Percentiles rank a stretch among this genome's conserved stretches.
phyloP scores from a whole-genome alignment of 129 eudicot species.

The Centella asiatica region DNA sequence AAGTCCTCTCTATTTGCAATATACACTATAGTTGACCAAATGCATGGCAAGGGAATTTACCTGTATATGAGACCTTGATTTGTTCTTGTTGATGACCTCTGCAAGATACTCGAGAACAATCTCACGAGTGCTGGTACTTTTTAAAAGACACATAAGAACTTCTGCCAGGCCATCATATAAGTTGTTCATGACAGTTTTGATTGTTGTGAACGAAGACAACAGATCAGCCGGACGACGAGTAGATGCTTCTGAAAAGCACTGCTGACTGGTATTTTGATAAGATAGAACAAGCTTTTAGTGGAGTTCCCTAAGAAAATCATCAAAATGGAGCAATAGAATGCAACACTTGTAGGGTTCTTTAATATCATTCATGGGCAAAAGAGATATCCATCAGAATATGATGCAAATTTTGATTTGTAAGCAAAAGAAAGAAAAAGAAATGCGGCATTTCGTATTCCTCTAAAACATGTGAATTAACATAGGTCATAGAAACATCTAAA shows the following conservation, averaged over 20 bases:
- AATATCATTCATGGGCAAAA: background rate
- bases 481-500: background rate
- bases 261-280: conserved; percentile 46
- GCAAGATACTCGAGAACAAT: conserved; percentile 76
- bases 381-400: background rate
- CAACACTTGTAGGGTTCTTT: background rate
- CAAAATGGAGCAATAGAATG: background rate
- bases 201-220: conserved; percentile 78
- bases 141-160: conserved; percentile 66
- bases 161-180: conserved; percentile 78
- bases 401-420: background rate
- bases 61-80: conserved; percentile 83
- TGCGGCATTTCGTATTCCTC: background rate
- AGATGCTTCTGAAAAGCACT: conserved; percentile 83
- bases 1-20: background rate
- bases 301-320: background rate
- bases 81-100: conserved; percentile 78
- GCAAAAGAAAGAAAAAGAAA: background rate
- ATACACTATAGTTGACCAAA: background rate
- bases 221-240: conserved; percentile 92
- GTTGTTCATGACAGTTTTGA: conserved; percentile 76
- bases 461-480: background rate
- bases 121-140: conserved; percentile 69
- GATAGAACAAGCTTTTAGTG: conserved; percentile 14
- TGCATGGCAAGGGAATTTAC: conserved; percentile 22